These are phyloP conservation scores for Multifurca ochricompacta DNA, from an alignment of 768 basidiomycete species.

Conservation along the genomic window DNA sequence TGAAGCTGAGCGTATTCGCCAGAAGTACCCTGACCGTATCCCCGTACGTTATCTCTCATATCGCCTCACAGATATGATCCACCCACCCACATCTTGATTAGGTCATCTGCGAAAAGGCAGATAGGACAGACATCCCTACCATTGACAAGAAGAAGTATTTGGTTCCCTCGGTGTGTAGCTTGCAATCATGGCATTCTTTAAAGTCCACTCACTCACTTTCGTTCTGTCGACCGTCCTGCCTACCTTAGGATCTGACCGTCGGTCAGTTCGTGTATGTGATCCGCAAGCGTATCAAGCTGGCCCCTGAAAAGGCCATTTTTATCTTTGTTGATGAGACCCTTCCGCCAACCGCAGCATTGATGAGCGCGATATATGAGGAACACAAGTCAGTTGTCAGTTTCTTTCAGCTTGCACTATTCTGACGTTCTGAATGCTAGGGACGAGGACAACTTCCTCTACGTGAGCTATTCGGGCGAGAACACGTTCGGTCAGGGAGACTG, in stretches of 20 bases:
- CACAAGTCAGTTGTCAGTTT: slow-evolving; percentile 62
- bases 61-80: neutral
- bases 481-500: slow-evolving; percentile 56
- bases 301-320: slow-evolving; percentile 99
- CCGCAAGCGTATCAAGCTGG: slow-evolving; percentile 98
- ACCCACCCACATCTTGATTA: slow-evolving; percentile 28
- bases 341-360: slow-evolving; percentile 94
- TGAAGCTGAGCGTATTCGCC: slow-evolving; percentile 94
- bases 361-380: slow-evolving; percentile 99
- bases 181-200: slow-evolving; percentile 4
- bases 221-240: neutral
- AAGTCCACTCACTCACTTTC: slow-evolving; percentile 9
- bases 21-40: slow-evolving; percentile 98
- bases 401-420: neutral
- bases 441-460: slow-evolving; percentile 98
- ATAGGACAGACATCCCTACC: slow-evolving; percentile 95
- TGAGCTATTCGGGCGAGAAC: slow-evolving; percentile 98
- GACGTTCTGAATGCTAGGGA: slow-evolving; percentile 50
- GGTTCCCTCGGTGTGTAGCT: slow-evolving; percentile 76
- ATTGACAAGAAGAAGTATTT: slow-evolving; percentile 99
- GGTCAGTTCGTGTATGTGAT: slow-evolving; percentile 99
- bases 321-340: slow-evolving; percentile 99
- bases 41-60: slow-evolving; percentile 55
- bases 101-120: slow-evolving; percentile 99
- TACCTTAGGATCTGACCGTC: slow-evolving; percentile 79